Evolutionary conservation across 768 basidiomycete genomes (phyloP).

Genomic region (Collybia mongolica): DNA sequence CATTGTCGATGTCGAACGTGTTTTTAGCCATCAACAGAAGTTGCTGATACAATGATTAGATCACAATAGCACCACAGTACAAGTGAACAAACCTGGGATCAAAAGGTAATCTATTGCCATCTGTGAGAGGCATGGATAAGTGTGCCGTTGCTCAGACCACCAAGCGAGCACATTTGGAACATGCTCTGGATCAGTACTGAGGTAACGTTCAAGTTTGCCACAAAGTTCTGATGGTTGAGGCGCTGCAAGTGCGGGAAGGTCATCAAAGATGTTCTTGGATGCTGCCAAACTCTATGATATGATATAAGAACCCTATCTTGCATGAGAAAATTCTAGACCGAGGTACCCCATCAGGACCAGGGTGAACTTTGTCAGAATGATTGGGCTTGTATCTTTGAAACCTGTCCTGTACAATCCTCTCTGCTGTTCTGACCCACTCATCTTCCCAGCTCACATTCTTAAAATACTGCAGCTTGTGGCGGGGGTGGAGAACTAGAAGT

Average conservation of each 20-base stretch:
- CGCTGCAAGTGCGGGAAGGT: no score
- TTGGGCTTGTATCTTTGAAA: no score
- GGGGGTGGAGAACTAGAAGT: constrained; percentile 33
- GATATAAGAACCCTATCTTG: no score
- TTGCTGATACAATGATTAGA: constrained; percentile 2
- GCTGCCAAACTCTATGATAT: no score
- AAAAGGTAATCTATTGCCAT: constrained; percentile 31
- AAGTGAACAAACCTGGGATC: constrained; percentile 28
- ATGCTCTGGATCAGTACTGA: constrained; percentile 17
- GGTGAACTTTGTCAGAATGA: no score
- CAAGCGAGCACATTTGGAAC: constrained; percentile 20
- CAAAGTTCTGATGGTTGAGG: no score
- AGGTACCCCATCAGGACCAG: no score
- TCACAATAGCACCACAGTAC: no score
- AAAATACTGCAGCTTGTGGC: constrained; percentile 34
- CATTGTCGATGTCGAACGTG: no score
- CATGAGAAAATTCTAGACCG: no score
- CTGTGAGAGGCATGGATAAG: constrained; percentile 21
- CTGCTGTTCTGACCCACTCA: constrained; percentile 25
- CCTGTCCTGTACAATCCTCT: constrained; percentile 18
- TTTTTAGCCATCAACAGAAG: constrained; percentile 4
- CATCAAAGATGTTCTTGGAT: no score
- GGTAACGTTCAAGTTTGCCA: constrained; percentile 23
- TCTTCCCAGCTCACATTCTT: constrained; percentile 21
- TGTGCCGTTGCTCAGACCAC: constrained; percentile 18